Base-by-base conservation (phyloP, 768 basidiomycete species). In the Russula sp. region DNA sequence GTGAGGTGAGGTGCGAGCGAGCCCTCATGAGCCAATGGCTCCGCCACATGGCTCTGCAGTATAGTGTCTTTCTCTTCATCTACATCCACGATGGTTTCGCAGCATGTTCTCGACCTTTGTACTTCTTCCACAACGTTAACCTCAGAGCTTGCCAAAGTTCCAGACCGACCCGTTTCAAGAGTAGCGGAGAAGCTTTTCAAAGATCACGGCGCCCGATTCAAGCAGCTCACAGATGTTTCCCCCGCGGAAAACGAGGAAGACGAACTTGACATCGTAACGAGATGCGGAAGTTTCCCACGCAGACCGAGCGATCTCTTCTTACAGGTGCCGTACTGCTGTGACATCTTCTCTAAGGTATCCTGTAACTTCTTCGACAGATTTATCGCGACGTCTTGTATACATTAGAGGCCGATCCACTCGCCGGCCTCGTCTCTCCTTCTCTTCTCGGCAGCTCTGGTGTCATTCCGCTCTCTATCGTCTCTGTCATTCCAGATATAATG, bases 401-500 rank as follows among this genome's bases (percentile, higher is more conserved):
- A 2, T 75, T 90, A 1, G 80, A 86, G 26, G 72, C 73, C 60
- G 78, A 85, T 65, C 83, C 84, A 0, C 75, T 84, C 65, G 79
- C 80, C 1, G 83, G 83, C 11, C 75, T 87, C 64, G 81, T 83
- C 56, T 84, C 86, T 1, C 88, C 88, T 0, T 78, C 83, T 9
- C 75, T 89, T n/a, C 73, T 89, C 57, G 88, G 81, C 1, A 79
- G 80, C 10, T 82, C 81, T 16, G 86, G 85, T 8, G 84, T 85
- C 18, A 79, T 87, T 36, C 87, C 86, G 16, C 75, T 88, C 38
- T 76, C 81, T 8, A 80, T 88, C 69, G 77, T 88, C 69, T 86
- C 85, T 20, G 74, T 84, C 49, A 85, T 88, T 51, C 86, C 88
- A 0, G 88, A 89, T 69, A 89, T 89, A 67, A 86, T 88, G 79